Evolutionary conservation across 371 early-diverging fungal genomes (phyloP).

Genomic region (Circinella minor): DNA sequence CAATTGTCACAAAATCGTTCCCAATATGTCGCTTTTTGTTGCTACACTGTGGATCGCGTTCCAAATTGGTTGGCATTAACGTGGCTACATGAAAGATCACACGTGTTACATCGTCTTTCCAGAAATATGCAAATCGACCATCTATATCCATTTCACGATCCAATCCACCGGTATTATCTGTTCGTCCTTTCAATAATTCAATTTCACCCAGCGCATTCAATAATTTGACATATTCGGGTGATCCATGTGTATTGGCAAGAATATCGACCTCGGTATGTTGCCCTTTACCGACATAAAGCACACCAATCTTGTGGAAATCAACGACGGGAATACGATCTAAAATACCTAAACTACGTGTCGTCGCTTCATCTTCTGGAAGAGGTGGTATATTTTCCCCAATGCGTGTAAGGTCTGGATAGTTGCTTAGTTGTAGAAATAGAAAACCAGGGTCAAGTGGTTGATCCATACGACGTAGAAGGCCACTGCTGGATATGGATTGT

Average conservation of each 20-base stretch:
- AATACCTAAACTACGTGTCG: conserved; percentile 75
- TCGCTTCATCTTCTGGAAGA: conserved; percentile 80
- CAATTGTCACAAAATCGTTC: conserved; percentile 93
- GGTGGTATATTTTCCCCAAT: conserved; percentile 63
- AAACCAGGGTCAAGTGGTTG: conserved; percentile 66
- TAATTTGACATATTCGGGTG: conserved; percentile 83
- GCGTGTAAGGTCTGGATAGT: conserved; percentile 73
- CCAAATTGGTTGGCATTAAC: conserved; percentile 87
- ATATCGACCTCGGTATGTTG: conserved; percentile 88
- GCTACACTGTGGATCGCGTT: conserved; percentile 75
- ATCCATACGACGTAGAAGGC: conserved; percentile 46
- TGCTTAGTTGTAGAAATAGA: conserved; percentile 65
- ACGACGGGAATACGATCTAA: conserved; percentile 90
- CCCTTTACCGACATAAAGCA: conserved; percentile 87
- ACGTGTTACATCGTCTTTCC: conserved; percentile 87
- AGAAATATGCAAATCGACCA: conserved; percentile 83
- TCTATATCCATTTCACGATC: conserved; percentile 86
- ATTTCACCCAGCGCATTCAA: conserved; percentile 81
- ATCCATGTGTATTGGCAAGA: conserved; percentile 83
- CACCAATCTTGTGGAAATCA: conserved; percentile 95
- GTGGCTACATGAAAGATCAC: conserved; percentile 93
- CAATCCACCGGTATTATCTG: conserved; percentile 84
- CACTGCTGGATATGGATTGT: conserved; percentile 3
- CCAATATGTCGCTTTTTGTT: conserved; percentile 95
- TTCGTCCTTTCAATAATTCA: conserved; percentile 60